phyloP scores from a whole-genome alignment of 1,284 basidiomycete genomes.

The Malassezia arunalokei region DNA sequence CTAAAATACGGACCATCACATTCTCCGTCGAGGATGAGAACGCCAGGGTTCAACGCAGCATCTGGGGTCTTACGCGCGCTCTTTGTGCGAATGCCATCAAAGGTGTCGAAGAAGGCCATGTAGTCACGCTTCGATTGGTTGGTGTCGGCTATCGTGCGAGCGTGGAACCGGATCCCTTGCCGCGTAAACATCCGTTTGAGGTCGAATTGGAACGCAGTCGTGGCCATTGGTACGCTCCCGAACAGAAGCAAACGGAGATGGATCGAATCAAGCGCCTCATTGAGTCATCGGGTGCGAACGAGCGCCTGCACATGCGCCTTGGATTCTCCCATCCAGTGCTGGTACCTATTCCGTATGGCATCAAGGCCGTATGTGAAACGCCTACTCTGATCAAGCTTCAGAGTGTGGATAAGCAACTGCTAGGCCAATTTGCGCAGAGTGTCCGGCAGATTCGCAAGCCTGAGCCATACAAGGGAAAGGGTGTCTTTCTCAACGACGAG shows the following conservation, averaged over 20 bases:
- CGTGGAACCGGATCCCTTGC: conserved; percentile 65
- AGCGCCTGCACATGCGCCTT: conserved; percentile 48
- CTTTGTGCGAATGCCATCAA: conserved; percentile 75
- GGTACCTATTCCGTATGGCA: conserved; percentile 58
- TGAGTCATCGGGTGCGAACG: conserved; percentile 15
- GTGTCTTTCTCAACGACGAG: conserved; percentile 80
- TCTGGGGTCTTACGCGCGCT: conserved; percentile 87
- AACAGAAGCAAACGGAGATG: conserved; percentile 23
- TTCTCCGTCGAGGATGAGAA: conserved; percentile 62
- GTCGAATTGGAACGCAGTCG: conserved; percentile 18
- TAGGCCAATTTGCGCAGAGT: conserved; percentile 77
- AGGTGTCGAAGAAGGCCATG: conserved; percentile 81
- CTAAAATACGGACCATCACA: conserved; percentile 13
- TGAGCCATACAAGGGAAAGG: conserved; percentile 81
- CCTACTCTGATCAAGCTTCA: conserved; percentile 51
- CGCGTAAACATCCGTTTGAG: conserved; percentile 20
- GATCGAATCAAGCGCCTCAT: conserved; percentile 18
- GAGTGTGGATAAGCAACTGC: conserved; percentile 53
- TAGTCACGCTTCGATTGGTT: conserved; percentile 69
- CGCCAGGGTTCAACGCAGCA: conserved; percentile 64
- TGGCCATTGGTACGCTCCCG: conserved; percentile 23
- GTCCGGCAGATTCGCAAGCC: conserved; percentile 74
- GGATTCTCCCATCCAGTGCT: conserved; percentile 80
- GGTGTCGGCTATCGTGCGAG: conserved; percentile 87
- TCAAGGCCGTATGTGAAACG: conserved; percentile 41